Conservation (phyloP, 257 asterid genomes). For the Leonotis leonurus region DNA sequence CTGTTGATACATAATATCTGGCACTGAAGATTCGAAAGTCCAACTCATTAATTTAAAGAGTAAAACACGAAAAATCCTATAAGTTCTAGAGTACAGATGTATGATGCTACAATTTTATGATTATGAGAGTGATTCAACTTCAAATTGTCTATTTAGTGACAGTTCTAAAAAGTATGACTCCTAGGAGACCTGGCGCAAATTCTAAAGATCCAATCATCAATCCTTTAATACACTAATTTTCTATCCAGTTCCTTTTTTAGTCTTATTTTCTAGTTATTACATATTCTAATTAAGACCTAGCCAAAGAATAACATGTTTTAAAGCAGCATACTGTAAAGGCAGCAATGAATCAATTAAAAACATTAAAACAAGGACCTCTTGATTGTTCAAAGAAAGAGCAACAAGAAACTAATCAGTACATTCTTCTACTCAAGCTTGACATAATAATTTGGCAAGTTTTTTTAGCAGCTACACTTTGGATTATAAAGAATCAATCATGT, state of each 20-base stretch:
- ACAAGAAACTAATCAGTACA: background rate
- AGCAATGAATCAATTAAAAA: background rate
- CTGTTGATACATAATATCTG: slow-evolving; percentile 1
- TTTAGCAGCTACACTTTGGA: background rate
- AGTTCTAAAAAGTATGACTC: slow-evolving; percentile 1
- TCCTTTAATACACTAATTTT: background rate
- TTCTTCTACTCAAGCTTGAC: background rate
- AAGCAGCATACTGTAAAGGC: background rate
- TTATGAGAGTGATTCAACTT: background rate
- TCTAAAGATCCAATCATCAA: background rate
- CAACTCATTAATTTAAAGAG: slow-evolving; percentile 7
- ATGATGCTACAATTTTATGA: background rate
- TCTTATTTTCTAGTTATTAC: background rate
- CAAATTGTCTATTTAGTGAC: background rate
- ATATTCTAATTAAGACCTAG: background rate
- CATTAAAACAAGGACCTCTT: background rate
- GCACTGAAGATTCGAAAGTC: background rate
- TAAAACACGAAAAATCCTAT: background rate
- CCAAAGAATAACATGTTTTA: background rate
- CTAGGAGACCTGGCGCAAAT: background rate
- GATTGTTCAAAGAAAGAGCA: background rate
- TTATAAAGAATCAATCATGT: background rate
- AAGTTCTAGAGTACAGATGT: background rate
- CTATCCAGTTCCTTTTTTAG: background rate
- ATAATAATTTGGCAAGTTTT: background rate